These are phyloP conservation scores for Termitomyces titanicus DNA, from an alignment of 768 basidiomycete species.

Conservation along the genomic window DNA sequence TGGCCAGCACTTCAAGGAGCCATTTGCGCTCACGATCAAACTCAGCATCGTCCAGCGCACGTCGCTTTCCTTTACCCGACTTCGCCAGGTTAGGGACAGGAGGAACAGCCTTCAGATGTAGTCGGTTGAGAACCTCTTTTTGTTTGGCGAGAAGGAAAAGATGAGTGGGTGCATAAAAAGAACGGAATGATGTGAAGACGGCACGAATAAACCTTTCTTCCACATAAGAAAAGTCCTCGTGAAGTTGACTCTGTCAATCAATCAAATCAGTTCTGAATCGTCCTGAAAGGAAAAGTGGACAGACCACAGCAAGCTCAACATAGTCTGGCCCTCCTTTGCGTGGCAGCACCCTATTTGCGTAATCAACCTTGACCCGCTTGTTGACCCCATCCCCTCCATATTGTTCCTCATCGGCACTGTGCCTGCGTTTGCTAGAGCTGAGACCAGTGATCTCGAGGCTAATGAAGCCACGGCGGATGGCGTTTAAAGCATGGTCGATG, in stretches of 20 bases:
- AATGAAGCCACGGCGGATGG: background rate
- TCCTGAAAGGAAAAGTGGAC: background rate
- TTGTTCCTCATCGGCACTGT: background rate
- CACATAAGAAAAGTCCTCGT: constrained; percentile 46
- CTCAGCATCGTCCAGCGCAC: constrained; percentile 38
- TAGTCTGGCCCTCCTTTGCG: constrained; percentile 3
- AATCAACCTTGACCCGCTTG: constrained; percentile 8
- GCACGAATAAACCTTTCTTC: constrained; percentile 44
- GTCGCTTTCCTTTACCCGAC: constrained; percentile 39
- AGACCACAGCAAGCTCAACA: constrained; percentile 9
- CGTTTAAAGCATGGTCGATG: background rate
- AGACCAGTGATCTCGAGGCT: background rate
- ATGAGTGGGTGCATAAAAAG: constrained; percentile 56
- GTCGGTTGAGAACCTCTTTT: constrained; percentile 17
- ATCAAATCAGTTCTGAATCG: background rate
- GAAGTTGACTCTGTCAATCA: constrained; percentile 39
- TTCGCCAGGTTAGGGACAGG: constrained; percentile 18
- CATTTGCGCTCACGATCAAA: constrained; percentile 36
- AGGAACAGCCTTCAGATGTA: constrained; percentile 30
- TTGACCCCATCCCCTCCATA: background rate
- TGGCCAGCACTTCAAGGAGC: constrained; percentile 7
- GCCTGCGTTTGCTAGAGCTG: constrained; percentile 4
- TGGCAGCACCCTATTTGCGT: background rate
- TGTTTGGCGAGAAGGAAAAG: constrained; percentile 34
- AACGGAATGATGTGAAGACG: constrained; percentile 27